A percentile compares a stretch with the other conserved stretches of the same genome.
Evolutionary conservation across 306 rosid genomes (phyloP).

Genomic region (Clitoria ternatea): DNA sequence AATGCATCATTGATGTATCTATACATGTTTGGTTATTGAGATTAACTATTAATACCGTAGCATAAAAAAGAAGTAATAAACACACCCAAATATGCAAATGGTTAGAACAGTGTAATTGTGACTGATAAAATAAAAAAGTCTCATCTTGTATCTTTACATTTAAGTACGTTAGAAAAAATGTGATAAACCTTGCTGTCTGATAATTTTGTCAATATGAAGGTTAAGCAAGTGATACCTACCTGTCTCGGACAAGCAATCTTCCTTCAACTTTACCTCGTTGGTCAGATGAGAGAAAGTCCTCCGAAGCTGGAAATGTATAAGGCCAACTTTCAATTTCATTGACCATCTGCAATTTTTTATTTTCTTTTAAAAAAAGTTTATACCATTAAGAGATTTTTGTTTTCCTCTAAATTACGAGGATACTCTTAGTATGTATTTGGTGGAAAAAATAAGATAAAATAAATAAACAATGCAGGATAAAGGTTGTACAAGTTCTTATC

Average conservation of each 20-base stretch:
- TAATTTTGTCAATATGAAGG: neutral
- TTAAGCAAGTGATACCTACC: conserved; percentile 32
- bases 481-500: too few relatives aligned
- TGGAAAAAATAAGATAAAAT: too few relatives aligned
- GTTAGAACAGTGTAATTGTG: neutral
- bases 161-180: neutral
- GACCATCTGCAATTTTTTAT: conserved; percentile 41
- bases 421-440: too few relatives aligned
- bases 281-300: conserved; percentile 49
- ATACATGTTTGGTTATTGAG: neutral
- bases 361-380: neutral
- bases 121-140: neutral
- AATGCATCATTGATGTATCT: conserved; percentile 44
- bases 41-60: neutral
- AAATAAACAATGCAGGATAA: too few relatives aligned
- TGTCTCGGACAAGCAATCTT: conserved; percentile 58
- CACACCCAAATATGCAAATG: neutral
- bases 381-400: too few relatives aligned
- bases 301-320: conserved; percentile 68
- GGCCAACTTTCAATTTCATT: conserved; percentile 79
- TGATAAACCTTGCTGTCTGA: neutral
- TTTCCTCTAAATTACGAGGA: too few relatives aligned
- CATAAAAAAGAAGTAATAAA: neutral
- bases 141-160: neutral
- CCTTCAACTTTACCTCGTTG: conserved; percentile 65